These are phyloP conservation scores for Citrus trifoliata DNA, from an alignment of 345 rosid species.

Conservation along the genomic window DNA sequence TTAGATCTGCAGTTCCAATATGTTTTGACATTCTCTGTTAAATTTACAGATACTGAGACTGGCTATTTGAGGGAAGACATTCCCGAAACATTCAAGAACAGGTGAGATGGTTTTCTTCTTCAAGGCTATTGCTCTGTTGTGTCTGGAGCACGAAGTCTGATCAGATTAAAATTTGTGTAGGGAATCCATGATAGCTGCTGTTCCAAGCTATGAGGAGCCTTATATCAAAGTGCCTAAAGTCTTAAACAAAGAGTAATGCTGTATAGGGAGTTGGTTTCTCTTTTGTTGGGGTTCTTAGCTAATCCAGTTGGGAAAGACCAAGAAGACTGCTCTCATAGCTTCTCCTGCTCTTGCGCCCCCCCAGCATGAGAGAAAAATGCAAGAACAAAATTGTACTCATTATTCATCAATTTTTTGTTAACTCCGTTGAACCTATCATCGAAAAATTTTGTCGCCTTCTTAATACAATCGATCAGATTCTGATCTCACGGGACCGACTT, in stretches of 20 bases:
- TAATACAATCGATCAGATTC: too few relatives aligned
- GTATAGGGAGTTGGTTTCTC: slow-evolving; percentile 20
- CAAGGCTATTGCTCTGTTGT: background rate
- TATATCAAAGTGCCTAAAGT: slow-evolving; percentile 69
- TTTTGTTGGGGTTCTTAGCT: slow-evolving; percentile 1
- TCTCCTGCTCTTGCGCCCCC: too few relatives aligned
- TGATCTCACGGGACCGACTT: too few relatives aligned
- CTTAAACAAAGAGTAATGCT: slow-evolving; percentile 58
- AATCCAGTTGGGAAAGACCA: background rate
- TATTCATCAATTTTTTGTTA: too few relatives aligned
- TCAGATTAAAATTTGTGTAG: slow-evolving; percentile 27
- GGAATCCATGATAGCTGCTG: slow-evolving; percentile 48
- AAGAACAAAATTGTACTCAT: too few relatives aligned
- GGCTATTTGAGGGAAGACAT: slow-evolving; percentile 65
- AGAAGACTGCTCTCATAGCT: background rate
- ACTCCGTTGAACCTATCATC: too few relatives aligned
- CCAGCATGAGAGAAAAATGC: too few relatives aligned
- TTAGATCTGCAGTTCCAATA: background rate
- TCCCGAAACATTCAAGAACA: slow-evolving; percentile 61
- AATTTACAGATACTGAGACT: slow-evolving; percentile 56
- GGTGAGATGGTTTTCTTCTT: slow-evolving; percentile 28
- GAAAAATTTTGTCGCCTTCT: too few relatives aligned
- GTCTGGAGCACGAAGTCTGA: background rate
- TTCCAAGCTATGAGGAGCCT: slow-evolving; percentile 72
- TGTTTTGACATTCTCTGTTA: slow-evolving; percentile 1